Evolutionary conservation across 2,329 filamentous ascomycete genomes (phyloP), one percentile per base, ranked within the genome.

Genomic region (Talaromyces funiculosus): DNA sequence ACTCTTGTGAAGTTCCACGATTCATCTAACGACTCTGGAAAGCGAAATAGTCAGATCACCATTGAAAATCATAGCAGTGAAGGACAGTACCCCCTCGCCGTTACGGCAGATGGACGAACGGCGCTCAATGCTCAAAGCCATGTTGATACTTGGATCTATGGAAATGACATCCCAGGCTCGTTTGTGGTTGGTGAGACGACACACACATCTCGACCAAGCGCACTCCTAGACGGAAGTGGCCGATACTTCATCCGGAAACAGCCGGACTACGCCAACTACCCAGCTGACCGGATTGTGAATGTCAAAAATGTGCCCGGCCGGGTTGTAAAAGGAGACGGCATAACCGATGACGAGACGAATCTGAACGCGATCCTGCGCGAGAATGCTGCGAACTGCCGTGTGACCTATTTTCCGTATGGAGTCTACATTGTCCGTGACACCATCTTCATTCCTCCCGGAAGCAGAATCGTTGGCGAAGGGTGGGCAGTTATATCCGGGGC

Each of bases 391-490:
- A 64, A 70, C 16, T 77, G 77, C 53, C 79, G 82, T 64, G 72
- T 86, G 43, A 72, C 84, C 4, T 86, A 81, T 71, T 76, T 86
- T 61, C 82, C 84, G 66, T 77, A 79, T 57, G 84, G 84, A 35
- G 73, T 81, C 8, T 86, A 82, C 63, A 68, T 79, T 14, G 74
- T 82, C 14, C 75, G 71, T 1, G 72, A 76, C 42, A 82, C 81
- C 0, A 69, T 83, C 14, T 69, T 72, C 38, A 66, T 82, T n/a
- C 80, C 81, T 0, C 67, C 71, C 7, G 77, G 80, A 20, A 79
- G 80, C 3, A 76, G 77, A 2, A 79, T 86, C 20, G 72, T 83
- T 16, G 84, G 84, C 9, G 81, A 85, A 68, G 77, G 77, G 0
- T 84, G 80, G 54, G 77, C 81, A 20, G 73, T 73, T 1, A 80